phyloP scores from a whole-genome alignment of 495 filamentous ascomycete genomes.

The Umbilicaria muhlenbergii region DNA sequence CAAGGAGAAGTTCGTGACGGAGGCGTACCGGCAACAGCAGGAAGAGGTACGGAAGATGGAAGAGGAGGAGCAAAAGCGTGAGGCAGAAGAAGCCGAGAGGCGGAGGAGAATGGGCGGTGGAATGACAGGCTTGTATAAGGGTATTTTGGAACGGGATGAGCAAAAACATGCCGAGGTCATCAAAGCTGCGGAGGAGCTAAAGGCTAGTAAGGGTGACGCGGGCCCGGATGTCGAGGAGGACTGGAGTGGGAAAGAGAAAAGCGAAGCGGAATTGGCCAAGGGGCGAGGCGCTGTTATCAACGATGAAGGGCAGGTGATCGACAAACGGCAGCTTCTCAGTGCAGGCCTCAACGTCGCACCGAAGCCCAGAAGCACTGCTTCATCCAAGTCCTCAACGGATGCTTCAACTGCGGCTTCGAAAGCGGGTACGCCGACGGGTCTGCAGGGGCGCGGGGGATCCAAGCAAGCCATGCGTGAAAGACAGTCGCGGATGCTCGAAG shows the following conservation, averaged over 20 bases:
- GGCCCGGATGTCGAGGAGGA: constrained; percentile 20
- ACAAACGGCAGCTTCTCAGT: constrained; percentile 78
- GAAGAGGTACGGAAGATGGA: constrained; percentile 64
- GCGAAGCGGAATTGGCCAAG: constrained; percentile 52
- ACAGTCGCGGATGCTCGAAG: constrained; percentile 74
- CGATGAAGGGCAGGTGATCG: constrained; percentile 86
- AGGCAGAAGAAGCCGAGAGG: constrained; percentile 51
- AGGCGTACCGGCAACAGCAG: constrained; percentile 89
- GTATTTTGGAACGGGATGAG: constrained; percentile 65
- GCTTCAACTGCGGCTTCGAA: constrained; percentile 19
- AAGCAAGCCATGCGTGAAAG: constrained; percentile 51
- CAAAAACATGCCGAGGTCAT: constrained; percentile 51
- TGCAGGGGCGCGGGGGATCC: constrained; percentile 27
- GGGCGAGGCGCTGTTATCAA: constrained; percentile 64
- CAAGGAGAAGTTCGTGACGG: constrained; percentile 93
- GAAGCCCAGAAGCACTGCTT: constrained; percentile 32
- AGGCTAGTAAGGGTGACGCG: constrained; percentile 34
- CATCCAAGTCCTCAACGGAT: constrained; percentile 13
- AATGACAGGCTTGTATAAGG: constrained; percentile 77
- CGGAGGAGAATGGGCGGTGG: constrained; percentile 48
- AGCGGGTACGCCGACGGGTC: constrained; percentile 12
- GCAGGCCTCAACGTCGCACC: constrained; percentile 75
- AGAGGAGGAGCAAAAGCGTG: constrained; percentile 58
- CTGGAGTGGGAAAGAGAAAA: constrained; percentile 38
- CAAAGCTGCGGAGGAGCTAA: constrained; percentile 49